phyloP scores from a whole-genome alignment of 108 stramenopile species.

The Nannochloropsis gaditana region DNA sequence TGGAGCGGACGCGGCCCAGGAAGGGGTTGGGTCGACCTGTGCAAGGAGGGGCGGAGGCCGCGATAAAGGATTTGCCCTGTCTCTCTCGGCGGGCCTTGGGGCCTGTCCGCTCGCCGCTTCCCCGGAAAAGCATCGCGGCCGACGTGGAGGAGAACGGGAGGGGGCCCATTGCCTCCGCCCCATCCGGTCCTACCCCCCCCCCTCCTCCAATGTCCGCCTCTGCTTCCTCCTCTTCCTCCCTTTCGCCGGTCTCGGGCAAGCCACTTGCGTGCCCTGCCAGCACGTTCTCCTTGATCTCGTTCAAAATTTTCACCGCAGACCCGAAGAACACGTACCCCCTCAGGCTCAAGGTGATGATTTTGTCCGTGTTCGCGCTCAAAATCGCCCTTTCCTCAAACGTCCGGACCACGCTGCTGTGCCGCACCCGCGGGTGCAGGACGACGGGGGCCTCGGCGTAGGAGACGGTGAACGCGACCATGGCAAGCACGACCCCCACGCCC shows the following conservation, averaged over 20 bases:
- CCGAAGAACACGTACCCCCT: conserved; percentile 55
- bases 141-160: not conserved
- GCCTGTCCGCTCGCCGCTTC: not conserved
- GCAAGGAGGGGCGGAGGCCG: not conserved
- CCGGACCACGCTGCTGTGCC: conserved; percentile 43
- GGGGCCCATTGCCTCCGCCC: not conserved
- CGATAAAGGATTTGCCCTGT: not conserved
- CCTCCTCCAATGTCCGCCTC: not conserved
- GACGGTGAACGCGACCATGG: conserved; percentile 44
- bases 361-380: conserved; percentile 31
- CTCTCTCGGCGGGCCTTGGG: no score
- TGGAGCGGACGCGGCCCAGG: not conserved
- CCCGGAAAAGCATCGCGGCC: not conserved
- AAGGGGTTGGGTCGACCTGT: not conserved
- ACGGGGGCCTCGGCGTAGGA: conserved; percentile 44
- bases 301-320: conserved; percentile 44
- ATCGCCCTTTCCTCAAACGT: conserved; percentile 56
- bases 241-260: not conserved
- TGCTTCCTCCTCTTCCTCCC: conserved; percentile 20
- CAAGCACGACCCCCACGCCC: conserved; percentile 39
- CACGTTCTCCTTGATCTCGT: conserved; percentile 41
- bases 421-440: conserved; percentile 31
- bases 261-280: not conserved
- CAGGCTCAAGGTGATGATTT: conserved; percentile 33
- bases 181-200: not conserved